Evolutionary conservation across 352 stramenopile genomes (phyloP).

Genomic region (Phytopythium sindhum): DNA sequence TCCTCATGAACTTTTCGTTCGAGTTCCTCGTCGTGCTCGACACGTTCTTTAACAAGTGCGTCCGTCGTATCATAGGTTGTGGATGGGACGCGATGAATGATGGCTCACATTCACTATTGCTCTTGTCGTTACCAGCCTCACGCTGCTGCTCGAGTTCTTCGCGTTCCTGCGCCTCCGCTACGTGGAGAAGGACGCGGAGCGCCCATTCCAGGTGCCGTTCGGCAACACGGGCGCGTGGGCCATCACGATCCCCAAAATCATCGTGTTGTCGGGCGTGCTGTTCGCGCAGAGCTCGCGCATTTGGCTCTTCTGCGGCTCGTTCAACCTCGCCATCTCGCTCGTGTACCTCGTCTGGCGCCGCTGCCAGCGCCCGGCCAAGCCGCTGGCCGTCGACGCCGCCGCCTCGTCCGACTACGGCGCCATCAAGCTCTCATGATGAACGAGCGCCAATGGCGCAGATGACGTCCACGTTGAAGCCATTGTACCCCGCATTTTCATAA

Average conservation of each 20-base stretch:
- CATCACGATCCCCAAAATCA: slow-evolving; percentile 79
- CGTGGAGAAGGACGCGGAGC: slow-evolving; percentile 65
- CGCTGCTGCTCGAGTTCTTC: slow-evolving; percentile 80
- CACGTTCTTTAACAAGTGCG: slow-evolving; percentile 88
- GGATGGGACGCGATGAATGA: background rate
- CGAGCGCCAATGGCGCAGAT: background rate
- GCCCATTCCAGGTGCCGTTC: slow-evolving; percentile 73
- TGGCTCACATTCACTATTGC: background rate
- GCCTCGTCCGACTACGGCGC: slow-evolving; percentile 30
- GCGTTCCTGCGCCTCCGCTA: slow-evolving; percentile 84
- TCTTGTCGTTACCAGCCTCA: slow-evolving; percentile 31
- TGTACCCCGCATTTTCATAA: background rate
- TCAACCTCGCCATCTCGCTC: slow-evolving; percentile 57
- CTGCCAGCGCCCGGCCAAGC: slow-evolving; percentile 30
- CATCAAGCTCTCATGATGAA: slow-evolving; percentile 27
- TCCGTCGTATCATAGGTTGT: slow-evolving; percentile 6
- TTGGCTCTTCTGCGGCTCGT: slow-evolving; percentile 70
- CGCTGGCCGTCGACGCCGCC: background rate
- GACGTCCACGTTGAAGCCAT: background rate
- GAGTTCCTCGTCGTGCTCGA: slow-evolving; percentile 78
- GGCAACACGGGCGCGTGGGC: slow-evolving; percentile 65
- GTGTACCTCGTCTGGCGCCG: slow-evolving; percentile 65
- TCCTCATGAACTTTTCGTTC: slow-evolving; percentile 87
- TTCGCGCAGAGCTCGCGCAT: slow-evolving; percentile 60
- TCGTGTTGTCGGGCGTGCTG: slow-evolving; percentile 71